Conservation (phyloP, 2,329 filamentous ascomycete species). For the Pseudogymnoascus sp. region DNA sequence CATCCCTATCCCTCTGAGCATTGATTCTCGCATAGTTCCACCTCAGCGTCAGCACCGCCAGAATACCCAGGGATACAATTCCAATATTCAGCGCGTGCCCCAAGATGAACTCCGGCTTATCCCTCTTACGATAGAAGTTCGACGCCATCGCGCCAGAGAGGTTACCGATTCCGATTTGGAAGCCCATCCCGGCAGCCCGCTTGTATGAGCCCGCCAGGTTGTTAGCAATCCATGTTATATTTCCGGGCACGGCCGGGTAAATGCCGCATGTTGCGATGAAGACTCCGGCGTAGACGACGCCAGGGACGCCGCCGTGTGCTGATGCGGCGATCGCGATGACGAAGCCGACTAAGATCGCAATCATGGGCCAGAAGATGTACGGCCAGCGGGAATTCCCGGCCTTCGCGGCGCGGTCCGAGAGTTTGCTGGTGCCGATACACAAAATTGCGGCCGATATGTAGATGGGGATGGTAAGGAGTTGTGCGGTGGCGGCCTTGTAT, state of each 20-base stretch:
- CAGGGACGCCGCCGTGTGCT: conserved; percentile 28
- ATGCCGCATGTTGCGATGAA: conserved; percentile 40
- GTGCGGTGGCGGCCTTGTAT: conserved; percentile 43
- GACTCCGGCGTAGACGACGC: conserved; percentile 39
- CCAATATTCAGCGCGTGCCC: conserved; percentile 45
- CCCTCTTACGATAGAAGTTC: conserved; percentile 58
- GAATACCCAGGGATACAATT: conserved; percentile 40
- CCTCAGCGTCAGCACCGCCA: conserved; percentile 35
- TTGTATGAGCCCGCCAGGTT: conserved; percentile 51
- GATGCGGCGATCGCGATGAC: conserved; percentile 39
- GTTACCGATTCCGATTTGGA: conserved; percentile 57
- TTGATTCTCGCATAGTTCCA: conserved; percentile 40
- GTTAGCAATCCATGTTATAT: conserved; percentile 49
- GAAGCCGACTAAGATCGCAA: conserved; percentile 49
- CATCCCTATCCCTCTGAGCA: conserved; percentile 38
- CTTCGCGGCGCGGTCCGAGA: conserved; percentile 48
- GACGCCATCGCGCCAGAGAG: conserved; percentile 59
- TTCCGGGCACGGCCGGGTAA: conserved; percentile 38
- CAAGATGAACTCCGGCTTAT: conserved; percentile 42
- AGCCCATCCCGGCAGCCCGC: conserved; percentile 54
- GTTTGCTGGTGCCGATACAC: conserved; percentile 45
- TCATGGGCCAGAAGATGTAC: conserved; percentile 48
- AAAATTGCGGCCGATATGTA: conserved; percentile 57
- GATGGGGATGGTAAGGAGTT: conserved; percentile 44
- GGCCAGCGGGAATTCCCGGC: conserved; percentile 34